These are phyloP conservation scores for Trichoderma parareesei DNA, from an alignment of 495 filamentous ascomycete species.

Conservation along the genomic window DNA sequence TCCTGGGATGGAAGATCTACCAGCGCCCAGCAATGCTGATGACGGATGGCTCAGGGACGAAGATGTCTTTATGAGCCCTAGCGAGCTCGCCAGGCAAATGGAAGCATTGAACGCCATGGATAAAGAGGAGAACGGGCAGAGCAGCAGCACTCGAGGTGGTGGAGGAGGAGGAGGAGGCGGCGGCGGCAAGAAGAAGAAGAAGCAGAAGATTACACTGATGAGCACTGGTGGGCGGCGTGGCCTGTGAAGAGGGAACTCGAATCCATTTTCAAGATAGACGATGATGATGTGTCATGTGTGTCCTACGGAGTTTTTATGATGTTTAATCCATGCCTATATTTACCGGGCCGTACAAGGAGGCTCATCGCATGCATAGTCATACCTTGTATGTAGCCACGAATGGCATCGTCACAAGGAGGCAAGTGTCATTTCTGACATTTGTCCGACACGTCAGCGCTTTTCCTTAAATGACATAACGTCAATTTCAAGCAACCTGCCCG, in stretches of 20 bases:
- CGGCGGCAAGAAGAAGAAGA: constrained; percentile 71
- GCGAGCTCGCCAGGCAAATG: constrained; percentile 37
- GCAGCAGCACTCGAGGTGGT: constrained; percentile 17
- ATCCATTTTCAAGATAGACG: neutral
- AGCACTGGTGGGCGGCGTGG: constrained; percentile 52
- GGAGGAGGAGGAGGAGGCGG: constrained; percentile 17
- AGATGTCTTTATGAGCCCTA: constrained; percentile 27
- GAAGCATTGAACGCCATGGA: constrained; percentile 25
- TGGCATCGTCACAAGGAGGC: neutral
- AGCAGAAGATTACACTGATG: constrained; percentile 92
- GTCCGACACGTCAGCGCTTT: too few relatives aligned
- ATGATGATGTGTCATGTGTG: neutral
- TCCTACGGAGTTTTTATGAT: neutral
- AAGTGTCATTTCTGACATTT: too few relatives aligned
- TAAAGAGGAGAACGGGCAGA: constrained; percentile 5
- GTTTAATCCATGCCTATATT: neutral
- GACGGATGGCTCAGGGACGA: constrained; percentile 76
- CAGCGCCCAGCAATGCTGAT: constrained; percentile 33
- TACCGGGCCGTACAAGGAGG: neutral
- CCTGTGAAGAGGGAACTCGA: constrained; percentile 12
- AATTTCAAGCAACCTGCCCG: neutral
- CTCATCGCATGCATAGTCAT: neutral
- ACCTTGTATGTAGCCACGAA: neutral
- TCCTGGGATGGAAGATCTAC: constrained; percentile 34
- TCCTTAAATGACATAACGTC: neutral